Percentiles rank a stretch among this genome's conserved stretches.
These are phyloP conservation scores for Coniella lustricola DNA, from an alignment of 2,329 filamentous ascomycete species.

Conservation along the genomic window DNA sequence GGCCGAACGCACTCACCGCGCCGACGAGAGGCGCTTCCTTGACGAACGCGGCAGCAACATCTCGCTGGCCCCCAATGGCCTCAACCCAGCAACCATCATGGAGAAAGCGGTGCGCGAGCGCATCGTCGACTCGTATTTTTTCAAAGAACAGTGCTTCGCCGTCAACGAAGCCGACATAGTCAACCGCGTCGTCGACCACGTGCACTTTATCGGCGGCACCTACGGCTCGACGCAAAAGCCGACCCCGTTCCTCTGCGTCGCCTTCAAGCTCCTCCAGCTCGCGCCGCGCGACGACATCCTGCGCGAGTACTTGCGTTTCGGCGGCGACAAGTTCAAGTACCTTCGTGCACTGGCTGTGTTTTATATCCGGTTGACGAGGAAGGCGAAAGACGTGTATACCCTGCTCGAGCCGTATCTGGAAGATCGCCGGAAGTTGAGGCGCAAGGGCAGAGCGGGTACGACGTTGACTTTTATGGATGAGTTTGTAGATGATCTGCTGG, in stretches of 20 bases:
- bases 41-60: conserved; percentile 82
- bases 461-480: conserved; percentile 77
- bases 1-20: conserved; percentile 46
- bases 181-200: conserved; percentile 77
- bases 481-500: conserved; percentile 87
- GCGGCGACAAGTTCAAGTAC: conserved; percentile 76
- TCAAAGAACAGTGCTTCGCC: conserved; percentile 97
- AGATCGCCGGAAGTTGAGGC: conserved; percentile 76
- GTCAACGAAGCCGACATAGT: conserved; percentile 79
- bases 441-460: conserved; percentile 68
- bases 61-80: conserved; percentile 71
- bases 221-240: conserved; percentile 80
- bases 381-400: conserved; percentile 71
- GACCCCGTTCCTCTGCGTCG: conserved; percentile 86
- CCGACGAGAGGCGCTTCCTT: conserved; percentile 75
- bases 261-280: conserved; percentile 89
- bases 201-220: conserved; percentile 81
- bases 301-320: conserved; percentile 69
- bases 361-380: conserved; percentile 84
- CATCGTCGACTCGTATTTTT: conserved; percentile 93
- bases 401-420: conserved; percentile 75
- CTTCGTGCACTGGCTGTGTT: conserved; percentile 83
- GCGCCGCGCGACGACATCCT: conserved; percentile 74
- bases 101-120: conserved; percentile 94
- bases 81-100: conserved; percentile 92